phyloP scores from a whole-genome alignment of 225 moss, liverwort and hornwort species.

The Rhytidiadelphus loreus region DNA sequence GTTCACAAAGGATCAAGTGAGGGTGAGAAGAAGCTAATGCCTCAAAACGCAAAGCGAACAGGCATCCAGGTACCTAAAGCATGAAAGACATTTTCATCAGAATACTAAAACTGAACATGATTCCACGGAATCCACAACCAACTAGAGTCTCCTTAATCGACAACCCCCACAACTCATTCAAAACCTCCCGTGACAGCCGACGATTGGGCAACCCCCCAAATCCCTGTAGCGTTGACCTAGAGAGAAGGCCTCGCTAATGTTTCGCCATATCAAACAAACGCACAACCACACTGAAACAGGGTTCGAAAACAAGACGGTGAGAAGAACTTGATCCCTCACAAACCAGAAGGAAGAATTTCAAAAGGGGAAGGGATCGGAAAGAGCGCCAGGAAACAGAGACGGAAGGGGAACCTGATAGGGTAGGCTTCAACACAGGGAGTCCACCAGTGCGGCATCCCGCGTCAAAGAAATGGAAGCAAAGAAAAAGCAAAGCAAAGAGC shows the following conservation, averaged over 20 bases:
- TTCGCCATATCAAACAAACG: neutral
- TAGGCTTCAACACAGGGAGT: slow-evolving; percentile 53
- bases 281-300: neutral
- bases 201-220: neutral
- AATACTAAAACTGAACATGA: neutral
- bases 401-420: slow-evolving; percentile 20
- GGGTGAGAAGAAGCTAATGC: neutral
- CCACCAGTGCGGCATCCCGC: slow-evolving; percentile 66
- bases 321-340: neutral
- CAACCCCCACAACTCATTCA: neutral
- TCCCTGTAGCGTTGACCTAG: neutral
- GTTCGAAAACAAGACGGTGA: neutral
- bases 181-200: neutral
- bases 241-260: neutral
- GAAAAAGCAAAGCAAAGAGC: neutral
- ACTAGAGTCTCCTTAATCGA: neutral
- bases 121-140: neutral
- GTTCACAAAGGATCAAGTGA: too few relatives aligned
- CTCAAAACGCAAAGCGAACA: neutral
- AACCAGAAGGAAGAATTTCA: neutral
- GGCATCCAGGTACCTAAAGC: neutral
- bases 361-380: neutral
- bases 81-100: neutral
- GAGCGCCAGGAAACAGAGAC: neutral
- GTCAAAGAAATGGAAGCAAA: neutral